Percentiles rank a stretch among this genome's conserved stretches.
Conservation (phyloP, 108 stramenopile species). For the Stephanodiscus minutulus region DNA sequence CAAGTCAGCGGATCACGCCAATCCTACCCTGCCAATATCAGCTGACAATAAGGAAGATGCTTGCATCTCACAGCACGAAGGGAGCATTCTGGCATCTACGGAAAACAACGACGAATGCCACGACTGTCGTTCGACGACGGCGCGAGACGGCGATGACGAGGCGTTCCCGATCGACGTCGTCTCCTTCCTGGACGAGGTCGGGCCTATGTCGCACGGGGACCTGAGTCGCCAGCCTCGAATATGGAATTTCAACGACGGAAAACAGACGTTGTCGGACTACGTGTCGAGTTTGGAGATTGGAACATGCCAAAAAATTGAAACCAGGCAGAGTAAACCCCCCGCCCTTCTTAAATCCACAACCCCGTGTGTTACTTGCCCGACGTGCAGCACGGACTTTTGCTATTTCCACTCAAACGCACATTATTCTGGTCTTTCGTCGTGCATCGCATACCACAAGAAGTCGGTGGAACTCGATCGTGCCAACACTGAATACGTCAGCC, state of each 20-base stretch:
- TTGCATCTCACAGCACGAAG: too few relatives aligned
- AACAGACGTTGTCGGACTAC: too few relatives aligned
- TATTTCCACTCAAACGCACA: slow-evolving; percentile 66
- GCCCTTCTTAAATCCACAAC: slow-evolving; percentile 17
- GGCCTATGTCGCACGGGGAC: background rate
- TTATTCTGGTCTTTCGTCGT: slow-evolving; percentile 10
- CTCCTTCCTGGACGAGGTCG: background rate
- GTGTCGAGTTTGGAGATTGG: too few relatives aligned
- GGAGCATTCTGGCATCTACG: too few relatives aligned
- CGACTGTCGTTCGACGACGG: too few relatives aligned
- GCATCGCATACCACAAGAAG: slow-evolving; percentile 42
- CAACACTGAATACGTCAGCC: slow-evolving; percentile 40
- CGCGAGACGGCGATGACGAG: too few relatives aligned
- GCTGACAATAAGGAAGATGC: background rate
- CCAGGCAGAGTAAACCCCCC: slow-evolving; percentile 13
- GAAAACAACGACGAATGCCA: too few relatives aligned
- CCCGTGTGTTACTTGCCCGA: slow-evolving; percentile 41
- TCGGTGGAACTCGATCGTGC: slow-evolving; percentile 44
- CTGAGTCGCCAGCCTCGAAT: too few relatives aligned
- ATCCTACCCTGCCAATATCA: background rate
- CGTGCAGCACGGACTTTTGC: slow-evolving; percentile 52
- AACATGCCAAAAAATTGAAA: too few relatives aligned
- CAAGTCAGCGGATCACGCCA: background rate
- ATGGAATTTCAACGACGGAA: too few relatives aligned
- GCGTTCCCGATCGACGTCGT: too few relatives aligned